phyloP scores from a whole-genome alignment of 2,329 filamentous ascomycete species.

The Chaetomiaceae sp. region DNA sequence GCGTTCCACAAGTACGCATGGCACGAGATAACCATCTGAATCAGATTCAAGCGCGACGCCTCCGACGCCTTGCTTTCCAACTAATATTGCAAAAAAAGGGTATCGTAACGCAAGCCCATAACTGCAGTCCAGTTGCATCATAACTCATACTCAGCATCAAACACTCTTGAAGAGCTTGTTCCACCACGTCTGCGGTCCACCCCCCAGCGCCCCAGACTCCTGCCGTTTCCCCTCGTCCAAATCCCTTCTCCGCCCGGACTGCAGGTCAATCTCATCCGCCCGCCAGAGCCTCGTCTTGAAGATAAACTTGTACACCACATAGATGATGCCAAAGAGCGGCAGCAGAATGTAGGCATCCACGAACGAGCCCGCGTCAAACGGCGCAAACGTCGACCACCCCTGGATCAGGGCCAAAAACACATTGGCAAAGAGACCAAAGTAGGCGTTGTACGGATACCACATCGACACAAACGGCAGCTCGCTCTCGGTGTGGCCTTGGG shows the following conservation, averaged over 20 bases:
- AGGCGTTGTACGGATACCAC: slow-evolving; percentile 54
- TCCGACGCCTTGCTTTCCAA: too few relatives aligned
- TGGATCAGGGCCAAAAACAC: slow-evolving; percentile 56
- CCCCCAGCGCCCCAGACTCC: slow-evolving; percentile 22
- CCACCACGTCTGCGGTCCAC: slow-evolving; percentile 34
- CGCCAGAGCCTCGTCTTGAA: slow-evolving; percentile 50
- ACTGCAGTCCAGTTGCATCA: neutral
- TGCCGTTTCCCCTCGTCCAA: slow-evolving; percentile 41
- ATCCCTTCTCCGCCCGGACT: slow-evolving; percentile 51
- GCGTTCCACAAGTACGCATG: too few relatives aligned
- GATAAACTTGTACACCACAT: slow-evolving; percentile 48
- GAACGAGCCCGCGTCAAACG: slow-evolving; percentile 54
- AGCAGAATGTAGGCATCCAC: slow-evolving; percentile 60
- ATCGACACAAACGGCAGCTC: slow-evolving; percentile 53
- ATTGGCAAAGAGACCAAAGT: slow-evolving; percentile 54
- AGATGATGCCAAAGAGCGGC: slow-evolving; percentile 56
- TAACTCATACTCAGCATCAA: neutral
- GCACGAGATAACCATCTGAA: too few relatives aligned
- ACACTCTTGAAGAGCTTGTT: slow-evolving; percentile 33
- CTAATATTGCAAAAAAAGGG: neutral
- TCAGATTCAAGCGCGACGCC: too few relatives aligned
- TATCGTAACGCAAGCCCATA: neutral
- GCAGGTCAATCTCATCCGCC: slow-evolving; percentile 50
- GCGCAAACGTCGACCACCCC: slow-evolving; percentile 56
- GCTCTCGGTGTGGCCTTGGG: slow-evolving; percentile 50